phyloP scores from a whole-genome alignment of 495 filamentous ascomycete species.

The Penicillium daleae region DNA sequence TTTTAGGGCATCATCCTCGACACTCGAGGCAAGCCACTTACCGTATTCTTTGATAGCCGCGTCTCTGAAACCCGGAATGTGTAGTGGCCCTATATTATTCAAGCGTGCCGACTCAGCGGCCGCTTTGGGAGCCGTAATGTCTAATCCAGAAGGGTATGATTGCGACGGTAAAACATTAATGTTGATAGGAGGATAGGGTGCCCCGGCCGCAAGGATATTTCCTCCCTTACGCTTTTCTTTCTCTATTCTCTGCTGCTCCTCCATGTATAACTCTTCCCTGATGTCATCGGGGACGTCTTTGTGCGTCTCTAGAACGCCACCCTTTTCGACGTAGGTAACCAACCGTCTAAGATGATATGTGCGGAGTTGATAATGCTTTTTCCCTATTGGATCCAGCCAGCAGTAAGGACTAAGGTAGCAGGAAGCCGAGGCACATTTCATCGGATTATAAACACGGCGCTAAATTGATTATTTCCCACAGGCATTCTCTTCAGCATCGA shows the following conservation, averaged over 20 bases:
- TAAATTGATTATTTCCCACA: conserved; percentile 29
- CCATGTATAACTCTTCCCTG: conserved; percentile 30
- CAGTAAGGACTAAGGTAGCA: conserved; percentile 35
- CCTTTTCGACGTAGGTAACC: too few species aligned
- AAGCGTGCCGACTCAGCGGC: conserved; percentile 3
- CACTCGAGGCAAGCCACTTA: conserved; percentile 30
- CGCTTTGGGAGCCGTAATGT: background rate
- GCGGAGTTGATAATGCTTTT: conserved; percentile 38
- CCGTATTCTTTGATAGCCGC: conserved; percentile 29
- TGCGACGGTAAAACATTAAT: conserved; percentile 26
- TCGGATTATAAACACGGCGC: conserved; percentile 34
- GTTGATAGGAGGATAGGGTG: conserved; percentile 27
- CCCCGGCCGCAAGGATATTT: conserved; percentile 8
- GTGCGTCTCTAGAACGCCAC: conserved; percentile 26
- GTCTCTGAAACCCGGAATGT: conserved; percentile 19
- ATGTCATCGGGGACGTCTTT: conserved; percentile 31
- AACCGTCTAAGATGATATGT: too few species aligned
- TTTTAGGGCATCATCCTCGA: conserved; percentile 25
- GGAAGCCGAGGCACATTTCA: conserved; percentile 31
- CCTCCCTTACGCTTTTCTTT: conserved; percentile 21
- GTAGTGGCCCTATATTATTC: conserved; percentile 13
- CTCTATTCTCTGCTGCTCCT: conserved; percentile 37
- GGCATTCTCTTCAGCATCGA: conserved; percentile 22
- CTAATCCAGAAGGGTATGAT: conserved; percentile 1
- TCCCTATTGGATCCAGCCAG: conserved; percentile 35